These are phyloP conservation scores for Quercus phellos DNA, from an alignment of 331 rosid genomes.

Conservation along the genomic window DNA sequence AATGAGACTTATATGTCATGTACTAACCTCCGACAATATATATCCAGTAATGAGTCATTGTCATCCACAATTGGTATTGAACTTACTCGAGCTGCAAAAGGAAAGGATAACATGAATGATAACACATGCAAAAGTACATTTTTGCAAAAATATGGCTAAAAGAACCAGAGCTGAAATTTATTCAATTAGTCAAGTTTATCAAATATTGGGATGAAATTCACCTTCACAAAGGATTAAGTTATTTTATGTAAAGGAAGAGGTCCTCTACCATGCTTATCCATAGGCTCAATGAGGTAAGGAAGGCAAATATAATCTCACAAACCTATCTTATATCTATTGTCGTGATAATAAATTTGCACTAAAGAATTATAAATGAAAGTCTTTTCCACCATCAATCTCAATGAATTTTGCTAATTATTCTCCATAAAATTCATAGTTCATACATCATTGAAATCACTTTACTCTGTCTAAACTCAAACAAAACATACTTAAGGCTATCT, in stretches of 20 bases:
- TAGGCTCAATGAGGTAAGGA: not conserved
- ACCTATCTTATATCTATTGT: not conserved
- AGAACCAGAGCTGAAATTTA: not conserved
- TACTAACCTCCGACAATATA: slow-evolving; percentile 96
- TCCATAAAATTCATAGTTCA: not conserved
- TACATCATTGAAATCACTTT: not conserved
- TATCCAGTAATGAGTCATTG: slow-evolving; percentile 78
- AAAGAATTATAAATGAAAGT: not conserved
- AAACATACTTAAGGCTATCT: not conserved
- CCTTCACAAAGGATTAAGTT: not conserved
- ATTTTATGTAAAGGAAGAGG: not conserved
- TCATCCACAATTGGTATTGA: slow-evolving; percentile 96
- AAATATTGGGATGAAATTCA: not conserved
- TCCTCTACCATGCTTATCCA: not conserved
- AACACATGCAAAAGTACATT: not conserved
- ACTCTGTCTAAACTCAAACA: not conserved
- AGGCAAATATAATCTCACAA: not conserved
- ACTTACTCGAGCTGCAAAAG: slow-evolving; percentile 89
- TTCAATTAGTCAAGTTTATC: not conserved
- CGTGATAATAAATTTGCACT: not conserved
- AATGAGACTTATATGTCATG: slow-evolving; percentile 7
- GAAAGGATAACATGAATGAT: slow-evolving; percentile 9
- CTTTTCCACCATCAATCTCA: not conserved
- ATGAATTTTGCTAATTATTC: not conserved
- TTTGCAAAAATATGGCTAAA: not conserved